These are phyloP conservation scores for Dothidotthia symphoricarpi DNA, from an alignment of 2,329 filamentous ascomycete species.

Conservation along the genomic window DNA sequence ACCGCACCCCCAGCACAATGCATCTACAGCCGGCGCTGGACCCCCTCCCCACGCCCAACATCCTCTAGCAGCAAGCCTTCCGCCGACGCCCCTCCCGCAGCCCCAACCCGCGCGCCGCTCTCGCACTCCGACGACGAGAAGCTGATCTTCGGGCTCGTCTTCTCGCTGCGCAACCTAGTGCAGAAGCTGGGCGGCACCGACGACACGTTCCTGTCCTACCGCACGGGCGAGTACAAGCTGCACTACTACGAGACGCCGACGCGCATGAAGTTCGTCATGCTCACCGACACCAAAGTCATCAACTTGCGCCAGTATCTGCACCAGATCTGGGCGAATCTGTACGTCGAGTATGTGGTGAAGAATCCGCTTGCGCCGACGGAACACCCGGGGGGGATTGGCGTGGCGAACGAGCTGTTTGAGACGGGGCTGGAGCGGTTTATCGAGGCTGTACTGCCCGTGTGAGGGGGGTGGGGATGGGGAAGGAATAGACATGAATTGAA, in stretches of 20 bases:
- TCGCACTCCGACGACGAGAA: conserved; percentile 82
- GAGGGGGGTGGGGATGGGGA: conserved; percentile 9
- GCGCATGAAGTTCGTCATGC: conserved; percentile 92
- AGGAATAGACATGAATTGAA: no score
- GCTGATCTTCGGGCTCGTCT: conserved; percentile 94
- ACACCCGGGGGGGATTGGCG: conserved; percentile 60
- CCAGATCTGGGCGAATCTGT: conserved; percentile 97
- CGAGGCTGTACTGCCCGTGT: conserved; percentile 44
- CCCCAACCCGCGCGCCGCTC: conserved; percentile 42
- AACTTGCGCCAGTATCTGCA: conserved; percentile 94
- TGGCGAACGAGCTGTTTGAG: conserved; percentile 66
- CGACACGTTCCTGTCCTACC: conserved; percentile 88
- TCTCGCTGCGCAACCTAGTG: conserved; percentile 94
- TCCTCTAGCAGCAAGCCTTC: conserved; percentile 48
- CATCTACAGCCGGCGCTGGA: conserved; percentile 91
- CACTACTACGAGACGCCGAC: conserved; percentile 99
- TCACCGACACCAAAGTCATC: conserved; percentile 83
- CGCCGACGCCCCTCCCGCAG: conserved; percentile 46
- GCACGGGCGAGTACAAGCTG: conserved; percentile 92
- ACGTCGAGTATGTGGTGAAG: conserved; percentile 84
- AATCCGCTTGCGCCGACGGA: conserved; percentile 62
- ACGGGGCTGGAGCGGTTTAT: conserved; percentile 74
- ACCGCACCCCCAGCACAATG: conserved; percentile 73
- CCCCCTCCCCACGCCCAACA: conserved; percentile 54
- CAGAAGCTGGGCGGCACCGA: conserved; percentile 91